Evolutionary conservation across 139 green algal species (phyloP), one percentile per base, ranked within the genome.

Genomic region (Chlamydomonas sp.): DNA sequence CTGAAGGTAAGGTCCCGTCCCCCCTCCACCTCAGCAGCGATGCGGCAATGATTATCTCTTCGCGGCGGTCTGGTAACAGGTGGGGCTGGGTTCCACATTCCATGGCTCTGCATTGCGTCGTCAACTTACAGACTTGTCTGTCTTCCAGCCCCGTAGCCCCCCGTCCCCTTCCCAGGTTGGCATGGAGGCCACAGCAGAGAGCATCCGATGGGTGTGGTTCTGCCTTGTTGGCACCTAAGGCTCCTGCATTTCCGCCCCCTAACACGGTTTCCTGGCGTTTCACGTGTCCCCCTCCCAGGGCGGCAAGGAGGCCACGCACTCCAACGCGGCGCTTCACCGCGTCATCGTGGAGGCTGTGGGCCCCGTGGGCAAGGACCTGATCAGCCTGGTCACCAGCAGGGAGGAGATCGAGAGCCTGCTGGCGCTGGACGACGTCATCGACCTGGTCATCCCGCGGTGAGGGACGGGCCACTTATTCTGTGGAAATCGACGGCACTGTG

Each of bases 391-490:
- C n/a, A 97, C 94, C 68, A 95, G 89, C 3, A 91, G 97, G 7
- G 97, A 97, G n/a, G 97, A 95, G 79, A 96, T 99, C 79, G 88
- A 93, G n/a, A 94, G 97, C n/a, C 95, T 99, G 85, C 97, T 99
- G 64, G 94, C 94, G 79, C 93, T 98, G 80, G 93, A 99, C 83
- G 96, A 98, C 78, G 94, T 96, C 79, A 99, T 99, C 80, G 98
- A 99, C 90, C 93, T 99, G 10, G 97, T 99, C 74, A 99, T 99
- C 84, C 98, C 98, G 9, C 94, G 97, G 90, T 93, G 49, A 49
- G 79, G 60, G 61, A 16, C 16, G 58, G 1, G 81, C 9, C 59
- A 18, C 15, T 2, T 20, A n/a, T 7, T 20, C 63, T 62, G 12
- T 31, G 78, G 62, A 10, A 49, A 49, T 49, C 63, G 67, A 66